Evolutionary conservation across 352 stramenopile genomes (phyloP).

Genomic region (Thraustotheca clavata): DNA sequence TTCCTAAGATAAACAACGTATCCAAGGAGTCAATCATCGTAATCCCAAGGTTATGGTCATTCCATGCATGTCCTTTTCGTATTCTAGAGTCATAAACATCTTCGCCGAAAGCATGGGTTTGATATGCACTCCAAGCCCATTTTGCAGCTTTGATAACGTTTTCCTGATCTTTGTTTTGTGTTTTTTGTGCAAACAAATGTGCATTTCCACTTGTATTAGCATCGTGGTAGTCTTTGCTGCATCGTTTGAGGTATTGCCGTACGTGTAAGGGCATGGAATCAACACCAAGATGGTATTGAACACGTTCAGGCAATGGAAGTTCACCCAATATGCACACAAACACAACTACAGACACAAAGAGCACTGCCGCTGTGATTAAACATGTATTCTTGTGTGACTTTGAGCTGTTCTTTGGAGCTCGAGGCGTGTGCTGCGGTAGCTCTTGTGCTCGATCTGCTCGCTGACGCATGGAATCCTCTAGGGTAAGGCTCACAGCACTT

Average conservation of each 20-base stretch:
- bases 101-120: slow-evolving; percentile 53
- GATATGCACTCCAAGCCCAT: slow-evolving; percentile 75
- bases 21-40: slow-evolving; percentile 18
- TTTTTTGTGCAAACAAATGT: not conserved
- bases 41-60: not conserved
- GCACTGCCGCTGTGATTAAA: no score
- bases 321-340: not conserved
- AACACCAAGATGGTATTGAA: not conserved
- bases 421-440: no score
- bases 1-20: slow-evolving; percentile 16
- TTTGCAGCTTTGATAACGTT: slow-evolving; percentile 46
- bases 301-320: not conserved
- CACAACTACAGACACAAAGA: no score
- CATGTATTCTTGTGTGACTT: no score
- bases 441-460: no score
- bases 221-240: not conserved
- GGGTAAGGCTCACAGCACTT: no score
- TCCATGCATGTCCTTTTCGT: not conserved
- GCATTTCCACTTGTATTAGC: not conserved
- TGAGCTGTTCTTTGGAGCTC: no score
- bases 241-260: not conserved
- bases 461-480: no score
- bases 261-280: not conserved
- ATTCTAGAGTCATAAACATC: slow-evolving; percentile 24
- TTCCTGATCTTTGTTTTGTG: not conserved